Conservation (phyloP, 1,284 basidiomycete species). For the Stygiomarasmius scandens region DNA sequence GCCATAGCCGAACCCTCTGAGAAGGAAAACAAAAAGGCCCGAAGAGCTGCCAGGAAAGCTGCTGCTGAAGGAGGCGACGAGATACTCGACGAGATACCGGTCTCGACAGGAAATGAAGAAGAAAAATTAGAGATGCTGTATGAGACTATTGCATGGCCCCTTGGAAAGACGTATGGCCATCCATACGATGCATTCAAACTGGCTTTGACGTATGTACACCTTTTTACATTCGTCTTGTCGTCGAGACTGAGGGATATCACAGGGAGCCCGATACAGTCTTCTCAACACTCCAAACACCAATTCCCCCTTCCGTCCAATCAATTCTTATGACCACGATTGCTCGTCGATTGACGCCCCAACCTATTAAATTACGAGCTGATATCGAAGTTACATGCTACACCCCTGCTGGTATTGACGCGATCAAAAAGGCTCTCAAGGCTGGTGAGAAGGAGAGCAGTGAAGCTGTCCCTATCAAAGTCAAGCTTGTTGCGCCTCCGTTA, state of each 20-base stretch:
- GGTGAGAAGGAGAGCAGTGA: slow-evolving; percentile 90
- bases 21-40: slow-evolving; percentile 48
- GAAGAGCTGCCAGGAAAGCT: slow-evolving; percentile 47
- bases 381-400: slow-evolving; percentile 98
- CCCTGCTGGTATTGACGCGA: slow-evolving; percentile 97
- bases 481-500: slow-evolving; percentile 93
- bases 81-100: slow-evolving; percentile 41
- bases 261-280: slow-evolving; percentile 91
- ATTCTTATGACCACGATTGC: slow-evolving; percentile 89
- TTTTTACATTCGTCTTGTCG: slow-evolving; percentile 2
- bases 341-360: slow-evolving; percentile 94
- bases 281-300: slow-evolving; percentile 64
- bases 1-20: slow-evolving; percentile 40
- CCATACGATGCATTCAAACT: slow-evolving; percentile 99
- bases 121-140: slow-evolving; percentile 84
- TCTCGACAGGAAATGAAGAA: slow-evolving; percentile 56
- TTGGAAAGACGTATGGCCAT: slow-evolving; percentile 92
- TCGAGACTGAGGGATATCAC: slow-evolving; percentile 13
- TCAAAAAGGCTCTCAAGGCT: slow-evolving; percentile 88
- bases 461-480: slow-evolving; percentile 95
- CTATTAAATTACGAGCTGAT: slow-evolving; percentile 98
- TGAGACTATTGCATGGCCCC: slow-evolving; percentile 91
- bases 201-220: slow-evolving; percentile 76
- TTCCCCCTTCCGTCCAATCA: slow-evolving; percentile 62
- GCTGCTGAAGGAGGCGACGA: slow-evolving; percentile 47